phyloP scores from a whole-genome alignment of 1,139 yeast genomes.

The Hyphopichia burtonii region DNA sequence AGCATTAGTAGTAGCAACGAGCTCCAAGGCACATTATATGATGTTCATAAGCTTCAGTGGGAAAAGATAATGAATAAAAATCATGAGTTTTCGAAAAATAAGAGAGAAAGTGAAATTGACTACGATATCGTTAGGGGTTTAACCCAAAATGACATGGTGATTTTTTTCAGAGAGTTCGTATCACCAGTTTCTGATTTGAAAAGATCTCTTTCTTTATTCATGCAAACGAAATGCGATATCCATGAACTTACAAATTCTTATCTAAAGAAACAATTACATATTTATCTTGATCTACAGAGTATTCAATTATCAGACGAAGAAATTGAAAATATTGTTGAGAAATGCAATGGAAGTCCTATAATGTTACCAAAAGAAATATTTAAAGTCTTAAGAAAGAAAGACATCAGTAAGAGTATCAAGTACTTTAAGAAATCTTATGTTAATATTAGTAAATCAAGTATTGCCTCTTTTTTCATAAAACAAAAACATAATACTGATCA shows the following conservation, averaged over 20 bases:
- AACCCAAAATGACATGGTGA: constrained; percentile 25
- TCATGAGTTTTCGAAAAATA: constrained; percentile 30
- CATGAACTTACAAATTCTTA: neutral
- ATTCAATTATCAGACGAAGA: neutral
- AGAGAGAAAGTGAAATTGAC: constrained; percentile 38
- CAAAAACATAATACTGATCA: neutral
- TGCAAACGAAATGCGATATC: neutral
- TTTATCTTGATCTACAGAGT: neutral
- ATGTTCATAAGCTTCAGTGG: constrained; percentile 44
- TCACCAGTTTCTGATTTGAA: constrained; percentile 36
- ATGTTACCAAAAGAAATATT: constrained; percentile 1
- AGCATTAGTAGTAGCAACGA: constrained; percentile 22
- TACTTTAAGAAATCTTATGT: neutral
- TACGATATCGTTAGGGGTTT: constrained; percentile 19
- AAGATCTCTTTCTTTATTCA: constrained; percentile 18
- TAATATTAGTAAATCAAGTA: neutral
- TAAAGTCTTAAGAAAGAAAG: constrained; percentile 1
- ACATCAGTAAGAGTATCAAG: neutral
- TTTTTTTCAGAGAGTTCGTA: constrained; percentile 29
- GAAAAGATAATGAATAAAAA: constrained; percentile 47
- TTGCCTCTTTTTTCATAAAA: neutral
- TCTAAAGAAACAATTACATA: neutral
- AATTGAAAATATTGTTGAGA: neutral
- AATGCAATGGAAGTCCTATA: neutral
- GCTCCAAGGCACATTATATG: constrained; percentile 23